Percentiles rank a stretch among this genome's conserved stretches.
phyloP scores from a whole-genome alignment of 2,329 filamentous ascomycete genomes.

The Microsporum ferrugineum region DNA sequence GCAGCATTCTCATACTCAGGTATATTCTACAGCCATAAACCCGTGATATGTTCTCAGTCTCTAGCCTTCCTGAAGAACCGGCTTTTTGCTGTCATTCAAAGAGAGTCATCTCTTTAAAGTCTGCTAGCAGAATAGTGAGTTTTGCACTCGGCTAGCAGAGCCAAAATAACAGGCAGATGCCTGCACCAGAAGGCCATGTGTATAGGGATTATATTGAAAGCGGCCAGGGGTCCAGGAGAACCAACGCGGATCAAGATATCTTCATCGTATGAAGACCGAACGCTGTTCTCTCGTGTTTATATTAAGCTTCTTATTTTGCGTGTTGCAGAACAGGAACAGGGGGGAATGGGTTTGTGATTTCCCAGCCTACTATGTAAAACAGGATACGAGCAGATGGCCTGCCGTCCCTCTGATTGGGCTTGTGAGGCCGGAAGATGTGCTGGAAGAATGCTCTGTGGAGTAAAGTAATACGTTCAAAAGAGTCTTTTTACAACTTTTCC shows the following conservation, averaged over 20 bases:
- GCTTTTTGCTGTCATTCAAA: background rate
- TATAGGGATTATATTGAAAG: slow-evolving; percentile 3
- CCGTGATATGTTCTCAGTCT: background rate
- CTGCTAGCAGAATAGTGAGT: background rate
- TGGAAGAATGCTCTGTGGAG: background rate
- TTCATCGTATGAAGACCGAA: background rate
- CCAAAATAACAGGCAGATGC: background rate
- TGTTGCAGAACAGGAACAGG: background rate
- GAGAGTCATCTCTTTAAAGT: background rate
- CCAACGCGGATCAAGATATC: background rate
- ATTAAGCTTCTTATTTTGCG: slow-evolving; percentile 1
- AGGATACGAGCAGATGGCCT: background rate
- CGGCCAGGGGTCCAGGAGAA: background rate
- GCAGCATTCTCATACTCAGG: background rate
- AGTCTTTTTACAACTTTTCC: too few species aligned
- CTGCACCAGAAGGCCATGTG: background rate
- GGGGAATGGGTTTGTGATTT: background rate
- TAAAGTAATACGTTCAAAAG: background rate
- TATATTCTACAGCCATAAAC: background rate
- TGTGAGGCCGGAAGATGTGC: background rate
- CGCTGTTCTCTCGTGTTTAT: slow-evolving; percentile 1
- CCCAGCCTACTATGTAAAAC: background rate
- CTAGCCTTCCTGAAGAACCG: background rate
- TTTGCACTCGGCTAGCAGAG: background rate
- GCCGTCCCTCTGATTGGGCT: background rate